Evolutionary conservation across 2,329 filamentous ascomycete genomes (phyloP), one percentile per base, ranked within the genome.

Genomic region (Fusarium stilboides): DNA sequence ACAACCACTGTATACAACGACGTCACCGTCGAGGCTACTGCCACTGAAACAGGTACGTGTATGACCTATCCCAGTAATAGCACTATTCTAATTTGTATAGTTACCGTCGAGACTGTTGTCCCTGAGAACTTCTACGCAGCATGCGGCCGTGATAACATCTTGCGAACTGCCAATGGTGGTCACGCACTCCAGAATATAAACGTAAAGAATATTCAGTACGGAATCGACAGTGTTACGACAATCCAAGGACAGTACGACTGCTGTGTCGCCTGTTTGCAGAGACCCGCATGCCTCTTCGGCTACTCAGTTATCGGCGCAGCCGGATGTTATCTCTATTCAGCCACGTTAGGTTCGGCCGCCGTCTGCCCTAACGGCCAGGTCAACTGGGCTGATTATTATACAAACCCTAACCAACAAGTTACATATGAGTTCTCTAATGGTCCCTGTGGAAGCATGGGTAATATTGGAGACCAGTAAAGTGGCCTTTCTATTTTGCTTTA

Each of bases 21-120:
- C 19, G 17, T 19, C 12, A 43, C 45, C 0, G n/a, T 19, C 3
- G 51, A 34, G 4, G 19, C 20, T 7, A 42, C 5, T 1, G 33
- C 24, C 1, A 47, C 54, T 1, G 28, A 51, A n/a, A 26, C 45
- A 10, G 54, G 54, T 44, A 17, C 17, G 39, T 44, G 5, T 10
- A 17, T 1, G 1, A 2, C 0, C 2, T n/a, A 24, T 2, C 10
- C 8, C 14, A 2, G 9, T 34, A 7, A 1, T 6, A 17, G 14
- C 17, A 44, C 6, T 3, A n/a, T 37, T 4, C 24, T 31, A 15
- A 43, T 2, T 8, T 6, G 1, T 0, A 13, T 19, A 54, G 19
- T 54, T 1, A 58, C 49, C 1, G 6, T 58, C 6, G 47, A 58
- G 26, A 26, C 39, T 1, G 34, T 24, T 10, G 7, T 58, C 8